Evolutionary conservation across 2,329 filamentous ascomycete genomes (phyloP).

Genomic region (Didymellaceae sp.): DNA sequence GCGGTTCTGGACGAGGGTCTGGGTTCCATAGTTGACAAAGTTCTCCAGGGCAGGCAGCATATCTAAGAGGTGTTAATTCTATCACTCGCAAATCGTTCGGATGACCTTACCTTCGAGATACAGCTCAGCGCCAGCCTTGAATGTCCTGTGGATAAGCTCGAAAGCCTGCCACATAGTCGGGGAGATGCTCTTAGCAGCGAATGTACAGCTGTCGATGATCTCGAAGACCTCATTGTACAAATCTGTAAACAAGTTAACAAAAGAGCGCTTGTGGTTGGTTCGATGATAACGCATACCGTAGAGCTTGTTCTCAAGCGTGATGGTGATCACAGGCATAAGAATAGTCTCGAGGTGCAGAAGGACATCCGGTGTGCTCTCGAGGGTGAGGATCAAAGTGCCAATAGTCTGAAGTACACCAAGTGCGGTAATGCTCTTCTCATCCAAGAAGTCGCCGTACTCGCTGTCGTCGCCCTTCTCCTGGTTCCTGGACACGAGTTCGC

Average conservation of each 20-base stretch:
- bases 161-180: slow-evolving; percentile 99
- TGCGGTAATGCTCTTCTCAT: slow-evolving; percentile 98
- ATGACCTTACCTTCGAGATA: slow-evolving; percentile 74
- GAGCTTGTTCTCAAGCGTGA: slow-evolving; percentile 96
- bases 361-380: slow-evolving; percentile 97
- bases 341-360: slow-evolving; percentile 93
- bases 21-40: slow-evolving; percentile 90
- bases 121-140: slow-evolving; percentile 95
- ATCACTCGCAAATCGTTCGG: background rate
- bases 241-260: slow-evolving; percentile 59
- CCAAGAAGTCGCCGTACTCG: slow-evolving; percentile 85
- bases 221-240: slow-evolving; percentile 98
- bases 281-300: slow-evolving; percentile 66
- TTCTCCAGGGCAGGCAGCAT: slow-evolving; percentile 99
- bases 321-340: slow-evolving; percentile 94
- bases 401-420: slow-evolving; percentile 97
- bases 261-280: background rate
- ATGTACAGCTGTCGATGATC: slow-evolving; percentile 99
- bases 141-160: slow-evolving; percentile 93
- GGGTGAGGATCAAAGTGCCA: slow-evolving; percentile 91
- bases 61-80: slow-evolving; percentile 57
- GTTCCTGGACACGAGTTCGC: slow-evolving; percentile 89
- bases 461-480: slow-evolving; percentile 75
- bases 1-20: slow-evolving; percentile 80
- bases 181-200: slow-evolving; percentile 94